Conservation (phyloP, 179 eudicot species). For the Monotropa hypopitys region DNA sequence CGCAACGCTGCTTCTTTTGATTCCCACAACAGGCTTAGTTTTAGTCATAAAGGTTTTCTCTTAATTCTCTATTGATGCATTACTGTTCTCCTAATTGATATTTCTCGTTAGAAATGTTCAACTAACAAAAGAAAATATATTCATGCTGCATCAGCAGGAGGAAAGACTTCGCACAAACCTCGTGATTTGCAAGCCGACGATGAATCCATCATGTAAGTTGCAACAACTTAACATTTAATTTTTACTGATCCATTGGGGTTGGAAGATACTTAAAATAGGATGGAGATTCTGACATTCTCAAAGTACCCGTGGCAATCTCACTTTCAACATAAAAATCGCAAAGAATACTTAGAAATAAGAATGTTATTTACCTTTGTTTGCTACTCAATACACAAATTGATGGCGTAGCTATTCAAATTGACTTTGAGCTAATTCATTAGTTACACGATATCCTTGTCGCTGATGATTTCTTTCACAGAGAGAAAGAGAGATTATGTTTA, state of each 20-base stretch:
- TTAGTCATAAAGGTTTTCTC: constrained; percentile 27
- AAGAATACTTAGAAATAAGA: neutral
- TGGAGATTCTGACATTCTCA: neutral
- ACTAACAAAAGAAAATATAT: neutral
- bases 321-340: neutral
- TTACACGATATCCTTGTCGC: neutral
- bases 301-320: neutral
- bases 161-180: constrained; percentile 10
- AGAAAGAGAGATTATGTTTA: too few species aligned
- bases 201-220: constrained; percentile 22
- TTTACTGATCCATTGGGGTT: neutral
- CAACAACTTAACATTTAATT: neutral
- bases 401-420: neutral
- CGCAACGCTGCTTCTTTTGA: constrained; percentile 10
- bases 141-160: constrained; percentile 10
- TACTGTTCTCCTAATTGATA: neutral
- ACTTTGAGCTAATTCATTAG: neutral
- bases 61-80: neutral
- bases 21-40: constrained; percentile 15
- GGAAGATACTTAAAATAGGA: neutral
- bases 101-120: neutral
- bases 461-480: neutral
- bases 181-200: constrained; percentile 12
- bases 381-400: neutral
- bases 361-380: neutral